Base-by-base conservation (phyloP, 208 protist genomes). In the Leishmania lainsoni region DNA sequence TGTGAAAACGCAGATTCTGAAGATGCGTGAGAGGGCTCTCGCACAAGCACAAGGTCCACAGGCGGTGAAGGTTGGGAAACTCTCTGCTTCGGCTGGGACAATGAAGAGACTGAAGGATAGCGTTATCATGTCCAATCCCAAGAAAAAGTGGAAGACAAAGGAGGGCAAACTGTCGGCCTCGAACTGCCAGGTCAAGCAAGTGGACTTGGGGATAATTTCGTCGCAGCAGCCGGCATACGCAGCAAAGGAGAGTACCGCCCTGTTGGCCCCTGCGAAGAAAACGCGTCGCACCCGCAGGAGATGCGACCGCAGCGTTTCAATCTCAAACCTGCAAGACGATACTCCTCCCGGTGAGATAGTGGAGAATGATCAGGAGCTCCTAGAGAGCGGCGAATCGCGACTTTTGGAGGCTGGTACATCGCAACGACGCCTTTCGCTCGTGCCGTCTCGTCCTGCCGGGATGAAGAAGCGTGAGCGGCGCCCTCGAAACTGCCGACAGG, bases 241-340 rank as follows among this genome's bases (percentile, higher is more conserved):
- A n/a, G 42, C 77, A 29, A 87, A 87, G 72, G 88, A 89, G 80
- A 87, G 85, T 72, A 87, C 75, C 26, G 82, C 68, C 12, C 71
- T 89, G 48, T 83, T 73, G 9, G 83, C 86, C 26, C 81, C 78
- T 22, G 45, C 81, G 5, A 89, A 87, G 78, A 83, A 78, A 49
- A 29, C 76, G 45, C 82, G 88, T 16, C 73, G 79, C 9, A 58
- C 2, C 48, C 69, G 80, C 32, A 74, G 63, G 42, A 32, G 66
- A 32, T 29, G 65, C 5, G 80, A 77, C 58, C 83, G 81, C 51
- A 83, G 76, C 59, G 81, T 91, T 26, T 89, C 85, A 10, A 86
- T 91, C 63, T 81, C 84, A 8, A 81, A 89, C 39, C 29, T 87
- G 29, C 80, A 85, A 29, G 81, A 71, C 12, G 63, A 85, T 51